These are phyloP conservation scores for Fimicolochytrium jonesii DNA, from an alignment of 192 early-diverging fungal species.

Conservation along the genomic window DNA sequence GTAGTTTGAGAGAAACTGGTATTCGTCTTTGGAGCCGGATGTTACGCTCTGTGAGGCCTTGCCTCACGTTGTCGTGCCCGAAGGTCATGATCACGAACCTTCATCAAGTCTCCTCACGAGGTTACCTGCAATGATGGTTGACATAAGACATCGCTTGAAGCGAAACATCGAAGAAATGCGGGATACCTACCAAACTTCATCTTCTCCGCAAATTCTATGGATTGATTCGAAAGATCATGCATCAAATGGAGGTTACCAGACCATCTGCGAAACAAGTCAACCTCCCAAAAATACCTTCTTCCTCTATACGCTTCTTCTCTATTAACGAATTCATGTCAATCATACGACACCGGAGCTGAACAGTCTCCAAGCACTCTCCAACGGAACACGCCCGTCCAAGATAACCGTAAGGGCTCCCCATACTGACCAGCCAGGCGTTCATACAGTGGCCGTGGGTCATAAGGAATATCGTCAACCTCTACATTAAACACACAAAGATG, in stretches of 20 bases:
- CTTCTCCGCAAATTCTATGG: constrained; percentile 18
- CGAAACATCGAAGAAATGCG: background rate
- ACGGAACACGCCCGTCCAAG: too few species aligned
- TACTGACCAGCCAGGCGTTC: constrained; percentile 19
- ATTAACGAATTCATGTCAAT: background rate
- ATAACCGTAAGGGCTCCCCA: too few species aligned
- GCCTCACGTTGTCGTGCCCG: too few species aligned
- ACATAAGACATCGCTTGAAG: too few species aligned
- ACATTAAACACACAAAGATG: too few species aligned
- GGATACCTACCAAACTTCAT: constrained; percentile 8
- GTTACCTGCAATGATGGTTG: constrained; percentile 2
- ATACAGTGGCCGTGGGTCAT: constrained; percentile 20
- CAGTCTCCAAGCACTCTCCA: too few species aligned
- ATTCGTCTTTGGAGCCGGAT: constrained; percentile 14
- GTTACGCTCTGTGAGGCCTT: too few species aligned
- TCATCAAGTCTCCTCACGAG: constrained; percentile 18
- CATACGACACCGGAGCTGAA: too few species aligned
- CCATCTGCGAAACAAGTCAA: background rate
- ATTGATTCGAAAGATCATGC: background rate
- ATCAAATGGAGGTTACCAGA: background rate
- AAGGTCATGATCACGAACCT: constrained; percentile 3
- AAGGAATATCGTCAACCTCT: too few species aligned
- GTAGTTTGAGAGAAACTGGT: constrained; percentile 7
- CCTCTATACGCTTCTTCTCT: constrained; percentile 20
- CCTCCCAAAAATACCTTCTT: constrained; percentile 3